phyloP scores from a whole-genome alignment of 148 eudicot genomes.

The Limonium bicolor region DNA sequence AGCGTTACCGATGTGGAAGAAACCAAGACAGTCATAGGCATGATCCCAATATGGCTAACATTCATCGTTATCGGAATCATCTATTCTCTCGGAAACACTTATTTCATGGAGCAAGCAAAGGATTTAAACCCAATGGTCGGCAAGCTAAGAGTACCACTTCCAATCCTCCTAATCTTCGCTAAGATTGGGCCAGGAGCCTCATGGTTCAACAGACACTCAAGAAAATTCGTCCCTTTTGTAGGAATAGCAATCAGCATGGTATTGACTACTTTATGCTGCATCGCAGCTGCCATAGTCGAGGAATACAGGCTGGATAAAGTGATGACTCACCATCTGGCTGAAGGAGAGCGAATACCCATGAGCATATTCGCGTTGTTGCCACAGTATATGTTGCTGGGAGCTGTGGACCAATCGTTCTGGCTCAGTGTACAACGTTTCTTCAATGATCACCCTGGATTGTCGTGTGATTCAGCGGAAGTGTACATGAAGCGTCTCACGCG shows the following conservation, averaged over 20 bases:
- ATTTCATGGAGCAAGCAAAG: slow-evolving; percentile 39
- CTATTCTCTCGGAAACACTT: slow-evolving; percentile 26
- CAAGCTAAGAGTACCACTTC: slow-evolving; percentile 15
- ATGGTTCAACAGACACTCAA: too few relatives aligned
- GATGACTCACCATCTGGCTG: slow-evolving; percentile 12
- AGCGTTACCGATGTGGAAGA: slow-evolving; percentile 28
- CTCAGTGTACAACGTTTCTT: too few relatives aligned
- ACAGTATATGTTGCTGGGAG: slow-evolving; percentile 24
- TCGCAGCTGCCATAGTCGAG: slow-evolving; percentile 34
- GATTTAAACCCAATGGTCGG: slow-evolving; percentile 26
- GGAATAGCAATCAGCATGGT: slow-evolving; percentile 22
- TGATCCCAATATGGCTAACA: slow-evolving; percentile 33
- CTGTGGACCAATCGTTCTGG: too few relatives aligned
- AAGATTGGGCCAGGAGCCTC: slow-evolving; percentile 7
- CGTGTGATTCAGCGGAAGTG: too few relatives aligned
- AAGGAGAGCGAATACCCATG: slow-evolving; percentile 31
- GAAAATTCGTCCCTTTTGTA: slow-evolving; percentile 7
- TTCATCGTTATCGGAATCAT: slow-evolving; percentile 25
- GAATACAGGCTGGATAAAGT: slow-evolving; percentile 18
- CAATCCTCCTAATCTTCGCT: slow-evolving; percentile 17
- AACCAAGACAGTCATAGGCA: slow-evolving; percentile 21
- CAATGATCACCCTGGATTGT: too few relatives aligned
- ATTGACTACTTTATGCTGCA: slow-evolving; percentile 23
- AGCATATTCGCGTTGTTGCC: slow-evolving; percentile 30
- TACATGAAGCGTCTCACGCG: too few relatives aligned